These are phyloP conservation scores for Colletotrichum spaethianum DNA, from an alignment of 2,329 filamentous ascomycete genomes.

Conservation along the genomic window DNA sequence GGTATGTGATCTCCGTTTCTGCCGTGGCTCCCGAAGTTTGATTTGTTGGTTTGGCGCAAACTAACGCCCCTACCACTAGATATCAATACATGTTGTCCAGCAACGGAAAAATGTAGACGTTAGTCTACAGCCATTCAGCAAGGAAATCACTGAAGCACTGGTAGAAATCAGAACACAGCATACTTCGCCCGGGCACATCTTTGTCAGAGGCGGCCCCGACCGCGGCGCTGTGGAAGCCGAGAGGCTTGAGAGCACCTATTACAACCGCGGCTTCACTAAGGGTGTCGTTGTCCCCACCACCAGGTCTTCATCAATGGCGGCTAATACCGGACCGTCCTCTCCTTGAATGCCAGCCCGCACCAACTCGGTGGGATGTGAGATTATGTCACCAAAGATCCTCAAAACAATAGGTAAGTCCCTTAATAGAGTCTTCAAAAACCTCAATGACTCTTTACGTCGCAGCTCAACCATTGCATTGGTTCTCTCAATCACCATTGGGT, in stretches of 20 bases:
- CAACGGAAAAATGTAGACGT: neutral
- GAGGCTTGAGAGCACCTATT: constrained; percentile 6
- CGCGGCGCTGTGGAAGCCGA: constrained; percentile 45
- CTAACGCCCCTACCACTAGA: too few relatives aligned
- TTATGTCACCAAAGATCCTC: constrained; percentile 55
- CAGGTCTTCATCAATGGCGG: constrained; percentile 63
- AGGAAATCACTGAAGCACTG: constrained; percentile 45
- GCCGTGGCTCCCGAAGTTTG: neutral
- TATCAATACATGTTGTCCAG: too few relatives aligned
- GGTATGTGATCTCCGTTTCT: neutral
- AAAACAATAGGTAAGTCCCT: constrained; percentile 42
- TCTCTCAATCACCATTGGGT: constrained; percentile 64
- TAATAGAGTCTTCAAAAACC: neutral
- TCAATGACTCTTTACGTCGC: constrained; percentile 32
- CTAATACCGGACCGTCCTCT: constrained; percentile 55
- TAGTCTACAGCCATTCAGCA: constrained; percentile 31
- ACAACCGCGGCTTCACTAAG: constrained; percentile 59
- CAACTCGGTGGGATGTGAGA: constrained; percentile 52
- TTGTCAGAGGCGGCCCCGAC: constrained; percentile 69
- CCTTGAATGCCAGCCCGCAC: constrained; percentile 58
- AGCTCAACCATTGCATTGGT: constrained; percentile 50
- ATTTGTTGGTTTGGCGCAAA: neutral
- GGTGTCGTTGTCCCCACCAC: constrained; percentile 50
- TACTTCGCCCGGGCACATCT: constrained; percentile 69
- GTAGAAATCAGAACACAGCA: constrained; percentile 63